Evolutionary conservation across 2,329 filamentous ascomycete species (phyloP), one percentile per base, ranked within the genome.

Genomic region (Pestalotiopsis sp.): DNA sequence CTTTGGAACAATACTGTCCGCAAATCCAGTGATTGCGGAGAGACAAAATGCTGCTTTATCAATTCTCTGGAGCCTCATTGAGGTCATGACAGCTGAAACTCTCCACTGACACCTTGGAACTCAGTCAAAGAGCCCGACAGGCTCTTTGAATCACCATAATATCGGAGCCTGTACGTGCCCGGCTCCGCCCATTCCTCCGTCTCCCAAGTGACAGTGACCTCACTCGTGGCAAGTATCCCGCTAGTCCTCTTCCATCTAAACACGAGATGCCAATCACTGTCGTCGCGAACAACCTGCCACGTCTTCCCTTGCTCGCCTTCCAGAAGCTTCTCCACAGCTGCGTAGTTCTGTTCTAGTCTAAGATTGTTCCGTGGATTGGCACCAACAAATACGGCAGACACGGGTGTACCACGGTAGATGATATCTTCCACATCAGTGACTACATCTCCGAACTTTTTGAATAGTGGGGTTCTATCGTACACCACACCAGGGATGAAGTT

Each of bases 281-380:
- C 95, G 74, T 89, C 88, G n/a, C 90, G 87, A 25, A 96, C 87
- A 56, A 82, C 83, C 12, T 80, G 81, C 95, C 95, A 97, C 2
- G 73, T 73, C 31, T 65, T 40, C 36, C 36, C n/a, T 49, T 27
- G 23, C 63, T 57, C 36, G 5, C n/a, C 25, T 14, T 57, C n/a
- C 17, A 86, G 78, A 25, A 87, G 82, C 73, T 84, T 84, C 83
- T 98, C 94, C 0, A 97, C 88, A 0, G 91, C 88, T 0, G 92
- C 92, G 76, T 91, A 97, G 0, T 92, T 97, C 13, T 86, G 86
- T 76, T 93, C 94, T 1, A 94, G 88, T 2, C 90, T 88, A 58
- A 97, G 86, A 71, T 97, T 92, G 78, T 97, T 98, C 64, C 95
- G 87, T 9, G 95, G 95, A 75, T 97, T 97, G 4, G 94, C 94